Conservation (phyloP, 768 basidiomycete species). For the Floccularia luteovirens region DNA sequence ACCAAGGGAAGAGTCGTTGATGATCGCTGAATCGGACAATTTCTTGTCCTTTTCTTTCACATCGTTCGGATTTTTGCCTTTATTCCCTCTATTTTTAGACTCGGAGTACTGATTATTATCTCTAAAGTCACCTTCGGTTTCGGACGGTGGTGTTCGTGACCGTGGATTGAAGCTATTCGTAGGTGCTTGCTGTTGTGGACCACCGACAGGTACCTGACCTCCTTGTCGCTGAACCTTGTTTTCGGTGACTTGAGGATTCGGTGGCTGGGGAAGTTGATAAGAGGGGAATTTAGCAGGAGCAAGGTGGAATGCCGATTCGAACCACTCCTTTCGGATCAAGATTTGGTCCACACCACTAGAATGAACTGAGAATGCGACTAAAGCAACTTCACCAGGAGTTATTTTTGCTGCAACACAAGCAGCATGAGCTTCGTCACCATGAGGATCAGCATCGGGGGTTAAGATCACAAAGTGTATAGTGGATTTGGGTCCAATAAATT, state of each 20-base stretch:
- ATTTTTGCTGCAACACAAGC: constrained; percentile 81
- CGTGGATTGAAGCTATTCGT: constrained; percentile 29
- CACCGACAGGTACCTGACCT: constrained; percentile 8
- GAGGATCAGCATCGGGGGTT: constrained; percentile 76
- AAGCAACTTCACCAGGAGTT: constrained; percentile 64
- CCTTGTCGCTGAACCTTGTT: constrained; percentile 16
- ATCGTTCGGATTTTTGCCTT: constrained; percentile 50
- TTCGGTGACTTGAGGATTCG: constrained; percentile 12
- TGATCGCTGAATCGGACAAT: constrained; percentile 23
- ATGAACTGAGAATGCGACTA: constrained; percentile 87
- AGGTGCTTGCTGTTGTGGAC: constrained; percentile 9
- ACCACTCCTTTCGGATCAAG: constrained; percentile 82
- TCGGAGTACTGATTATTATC: constrained; percentile 52
- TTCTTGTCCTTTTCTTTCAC: constrained; percentile 32
- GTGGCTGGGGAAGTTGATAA: constrained; percentile 24
- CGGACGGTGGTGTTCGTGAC: constrained; percentile 62
- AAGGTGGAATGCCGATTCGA: constrained; percentile 53
- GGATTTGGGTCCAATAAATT: constrained; percentile 77
- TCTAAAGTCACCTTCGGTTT: constrained; percentile 59
- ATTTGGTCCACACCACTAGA: constrained; percentile 86
- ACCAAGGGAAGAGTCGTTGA: constrained; percentile 49
- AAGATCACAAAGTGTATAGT: constrained; percentile 88
- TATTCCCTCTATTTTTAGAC: constrained; percentile 27
- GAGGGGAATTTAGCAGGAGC: constrained; percentile 58
- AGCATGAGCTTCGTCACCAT: constrained; percentile 76